These are phyloP conservation scores for Lactarius tabidus DNA, from an alignment of 768 basidiomycete genomes.

Conservation along the genomic window DNA sequence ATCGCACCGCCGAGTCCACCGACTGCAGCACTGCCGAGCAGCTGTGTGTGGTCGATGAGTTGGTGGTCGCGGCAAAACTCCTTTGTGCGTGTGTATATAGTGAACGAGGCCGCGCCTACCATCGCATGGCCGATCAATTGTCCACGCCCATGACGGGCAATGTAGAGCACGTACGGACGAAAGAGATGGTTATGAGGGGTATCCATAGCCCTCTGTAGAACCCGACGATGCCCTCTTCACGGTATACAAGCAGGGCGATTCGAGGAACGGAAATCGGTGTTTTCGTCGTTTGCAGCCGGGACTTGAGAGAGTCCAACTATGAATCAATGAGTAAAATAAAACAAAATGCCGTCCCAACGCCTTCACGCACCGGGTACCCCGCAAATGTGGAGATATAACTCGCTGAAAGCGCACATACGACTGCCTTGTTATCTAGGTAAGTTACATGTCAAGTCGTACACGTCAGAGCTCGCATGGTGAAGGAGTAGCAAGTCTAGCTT, in stretches of 20 bases:
- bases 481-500: constrained; percentile 2
- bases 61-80: constrained; percentile 60
- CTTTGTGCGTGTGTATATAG: constrained; percentile 84
- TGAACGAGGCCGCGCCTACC: constrained; percentile 84
- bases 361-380: constrained; percentile 66
- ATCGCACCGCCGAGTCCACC: constrained; percentile 81
- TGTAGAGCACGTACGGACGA: constrained; percentile 70
- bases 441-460: neutral
- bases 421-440: constrained; percentile 70
- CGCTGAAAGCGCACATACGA: constrained; percentile 86
- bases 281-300: constrained; percentile 82
- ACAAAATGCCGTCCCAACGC: constrained; percentile 6
- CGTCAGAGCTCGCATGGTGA: constrained; percentile 15
- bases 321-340: neutral
- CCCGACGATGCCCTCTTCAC: constrained; percentile 81
- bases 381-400: constrained; percentile 91
- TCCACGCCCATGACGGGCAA: constrained; percentile 9
- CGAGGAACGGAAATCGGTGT: constrained; percentile 67
- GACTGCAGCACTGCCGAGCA: constrained; percentile 67
- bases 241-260: constrained; percentile 68
- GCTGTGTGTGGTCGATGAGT: constrained; percentile 52
- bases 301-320: constrained; percentile 93
- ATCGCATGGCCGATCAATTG: constrained; percentile 17
- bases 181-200: constrained; percentile 91
- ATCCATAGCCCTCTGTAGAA: constrained; percentile 92